Conservation (phyloP, 2,329 filamentous ascomycete genomes). For the Hyphodiscus sp. region DNA sequence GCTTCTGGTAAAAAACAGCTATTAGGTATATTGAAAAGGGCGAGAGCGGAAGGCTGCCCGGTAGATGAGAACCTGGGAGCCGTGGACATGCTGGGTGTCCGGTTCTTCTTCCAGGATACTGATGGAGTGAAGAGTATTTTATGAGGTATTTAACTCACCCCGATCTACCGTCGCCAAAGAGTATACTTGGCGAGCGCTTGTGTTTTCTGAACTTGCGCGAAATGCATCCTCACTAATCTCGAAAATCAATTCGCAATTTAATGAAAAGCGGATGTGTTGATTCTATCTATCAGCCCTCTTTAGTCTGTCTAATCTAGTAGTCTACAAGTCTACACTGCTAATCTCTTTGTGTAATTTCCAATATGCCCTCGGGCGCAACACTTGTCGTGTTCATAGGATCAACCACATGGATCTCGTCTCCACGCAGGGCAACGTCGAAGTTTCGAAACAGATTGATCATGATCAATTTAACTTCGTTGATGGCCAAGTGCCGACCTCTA, state of each 20-base stretch:
- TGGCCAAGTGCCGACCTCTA: neutral
- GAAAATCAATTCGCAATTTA: no score
- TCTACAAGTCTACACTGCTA: no score
- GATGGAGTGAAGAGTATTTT: neutral
- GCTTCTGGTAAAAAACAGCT: conserved; percentile 25
- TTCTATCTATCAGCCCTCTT: no score
- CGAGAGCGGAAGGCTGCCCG: conserved; percentile 4
- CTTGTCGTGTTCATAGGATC: neutral
- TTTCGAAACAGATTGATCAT: neutral
- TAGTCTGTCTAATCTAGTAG: no score
- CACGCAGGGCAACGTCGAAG: neutral
- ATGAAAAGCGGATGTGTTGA: no score
- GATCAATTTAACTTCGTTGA: neutral
- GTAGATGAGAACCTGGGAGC: neutral
- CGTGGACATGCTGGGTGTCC: neutral
- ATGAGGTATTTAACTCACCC: neutral
- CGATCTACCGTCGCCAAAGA: no score
- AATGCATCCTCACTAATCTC: no score
- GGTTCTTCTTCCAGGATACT: neutral
- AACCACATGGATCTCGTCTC: neutral
- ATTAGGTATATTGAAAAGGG: conserved; percentile 5
- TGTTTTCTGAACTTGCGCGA: no score
- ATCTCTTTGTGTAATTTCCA: neutral
- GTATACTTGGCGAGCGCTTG: no score
- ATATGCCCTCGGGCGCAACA: neutral